A percentile compares a stretch with the other conserved stretches of the same genome.
Evolutionary conservation across 2,329 filamentous ascomycete species (phyloP).

Genomic region (Cladosporium sp.): DNA sequence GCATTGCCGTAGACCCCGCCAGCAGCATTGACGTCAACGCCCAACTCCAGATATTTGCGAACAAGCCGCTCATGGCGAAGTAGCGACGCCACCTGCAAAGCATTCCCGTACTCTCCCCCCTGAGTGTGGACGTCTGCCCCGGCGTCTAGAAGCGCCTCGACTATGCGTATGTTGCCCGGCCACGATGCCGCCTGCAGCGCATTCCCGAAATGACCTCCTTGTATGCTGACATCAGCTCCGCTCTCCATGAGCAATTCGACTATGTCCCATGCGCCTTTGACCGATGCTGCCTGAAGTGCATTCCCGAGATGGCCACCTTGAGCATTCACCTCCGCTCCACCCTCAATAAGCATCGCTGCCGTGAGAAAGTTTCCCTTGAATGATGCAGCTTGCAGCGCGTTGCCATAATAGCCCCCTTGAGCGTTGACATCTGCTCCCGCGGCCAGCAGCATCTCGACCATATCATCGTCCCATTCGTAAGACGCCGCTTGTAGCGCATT

Average conservation of each 20-base stretch:
- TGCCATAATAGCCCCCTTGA: slow-evolving; percentile 14
- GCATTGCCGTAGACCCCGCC: slow-evolving; percentile 15
- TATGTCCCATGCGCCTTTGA: slow-evolving; percentile 5
- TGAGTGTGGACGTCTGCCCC: slow-evolving; percentile 18
- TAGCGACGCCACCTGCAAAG: slow-evolving; percentile 14
- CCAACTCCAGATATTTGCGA: neutral
- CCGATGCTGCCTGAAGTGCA: slow-evolving; percentile 9
- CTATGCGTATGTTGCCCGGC: slow-evolving; percentile 1
- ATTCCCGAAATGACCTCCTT: slow-evolving; percentile 16
- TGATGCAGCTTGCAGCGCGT: slow-evolving; percentile 16
- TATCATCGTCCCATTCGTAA: slow-evolving; percentile 14
- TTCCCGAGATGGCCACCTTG: slow-evolving; percentile 1
- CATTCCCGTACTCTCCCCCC: slow-evolving; percentile 12
- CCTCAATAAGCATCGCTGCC: slow-evolving; percentile 16
- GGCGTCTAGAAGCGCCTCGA: slow-evolving; percentile 18
- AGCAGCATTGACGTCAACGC: slow-evolving; percentile 19
- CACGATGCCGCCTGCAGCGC: slow-evolving; percentile 20
- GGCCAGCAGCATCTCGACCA: slow-evolving; percentile 20
- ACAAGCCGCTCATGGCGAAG: neutral
- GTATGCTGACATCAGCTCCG: slow-evolving; percentile 20
- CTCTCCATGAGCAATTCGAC: slow-evolving; percentile 16
- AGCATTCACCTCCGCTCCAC: slow-evolving; percentile 19
- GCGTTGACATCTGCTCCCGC: slow-evolving; percentile 18
- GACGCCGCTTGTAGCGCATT: slow-evolving; percentile 21
- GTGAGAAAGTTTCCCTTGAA: neutral